Evolutionary conservation across 192 early-diverging fungal species (phyloP), one percentile per base, ranked within the genome.

Genomic region (Coemansia sp.): DNA sequence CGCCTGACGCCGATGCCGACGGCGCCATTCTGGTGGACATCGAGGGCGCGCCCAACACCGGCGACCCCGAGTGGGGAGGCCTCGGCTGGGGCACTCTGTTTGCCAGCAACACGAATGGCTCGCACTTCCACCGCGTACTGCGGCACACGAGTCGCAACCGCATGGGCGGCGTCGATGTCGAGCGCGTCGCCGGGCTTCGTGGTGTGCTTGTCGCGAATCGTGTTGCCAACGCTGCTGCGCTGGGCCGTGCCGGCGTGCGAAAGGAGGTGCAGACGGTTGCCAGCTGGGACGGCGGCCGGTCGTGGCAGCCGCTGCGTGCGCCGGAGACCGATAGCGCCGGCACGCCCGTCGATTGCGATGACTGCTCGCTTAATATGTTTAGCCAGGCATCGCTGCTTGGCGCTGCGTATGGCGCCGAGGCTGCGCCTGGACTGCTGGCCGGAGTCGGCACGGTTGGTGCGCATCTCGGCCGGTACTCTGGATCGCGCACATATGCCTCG

Each of bases 181-280:
- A 96, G 76, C 92, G 91, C 63, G 90, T 99, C 48, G 88, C 90
- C 32, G 93, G 95, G 5, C 84, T 98, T 10, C 82, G 88, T 22
- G 95, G 95, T 37, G 86, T 96, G 73, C 84, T 93, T 19, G 63
- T 99, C 9, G 95, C 92, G n/a, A 99, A 99, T 71, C 86, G 88
- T 39, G 92, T 98, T 1, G 67, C 68, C 37, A 97, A 98, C 61
- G 73, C 84, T 1, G 76, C 87, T 19, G 88, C 88, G 10, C 68
- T 95, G 54, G 84, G 79, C 37, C 81, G 77, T 41, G 65, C 74
- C 1, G 74, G 74, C 16, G 75, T 79, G 7, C 72, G 75, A 42
- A 95, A 96, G 82, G 65, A 85, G 48, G 69, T 96, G 45, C 86
- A 76, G 54, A 88, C 91, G 0, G 74, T 90, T 61, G 92, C 97